These are phyloP conservation scores for Gonapodya sp. DNA, from an alignment of 192 early-diverging fungal genomes.

Conservation along the genomic window DNA sequence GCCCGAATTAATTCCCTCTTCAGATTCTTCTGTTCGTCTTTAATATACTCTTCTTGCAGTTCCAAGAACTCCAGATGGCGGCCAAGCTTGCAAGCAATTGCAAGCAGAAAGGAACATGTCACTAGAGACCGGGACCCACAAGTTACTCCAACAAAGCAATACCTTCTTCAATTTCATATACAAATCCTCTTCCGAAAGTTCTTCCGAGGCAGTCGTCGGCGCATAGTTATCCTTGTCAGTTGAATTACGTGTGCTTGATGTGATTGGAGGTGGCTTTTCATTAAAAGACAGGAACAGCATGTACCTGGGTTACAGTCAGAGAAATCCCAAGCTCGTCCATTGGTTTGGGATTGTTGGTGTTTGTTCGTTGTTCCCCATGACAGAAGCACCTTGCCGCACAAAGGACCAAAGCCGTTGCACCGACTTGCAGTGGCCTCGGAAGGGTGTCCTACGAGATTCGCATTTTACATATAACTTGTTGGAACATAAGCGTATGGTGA, in stretches of 20 bases:
- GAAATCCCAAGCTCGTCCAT: conserved; percentile 21
- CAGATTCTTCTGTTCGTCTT: conserved; percentile 90
- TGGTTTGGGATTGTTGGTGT: background rate
- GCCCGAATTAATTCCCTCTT: conserved; percentile 89
- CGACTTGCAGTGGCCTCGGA: too few species aligned
- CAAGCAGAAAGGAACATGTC: background rate
- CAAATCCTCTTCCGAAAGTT: conserved; percentile 69
- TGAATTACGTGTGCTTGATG: too few species aligned
- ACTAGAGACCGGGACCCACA: background rate
- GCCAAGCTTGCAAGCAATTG: conserved; percentile 39
- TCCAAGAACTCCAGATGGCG: conserved; percentile 90
- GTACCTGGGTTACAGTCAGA: background rate
- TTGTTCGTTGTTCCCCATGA: too few species aligned
- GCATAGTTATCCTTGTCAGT: too few species aligned
- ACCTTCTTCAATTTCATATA: conserved; percentile 86
- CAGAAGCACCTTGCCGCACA: too few species aligned
- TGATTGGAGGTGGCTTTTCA: too few species aligned
- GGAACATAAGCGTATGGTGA: too few species aligned
- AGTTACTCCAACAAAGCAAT: too few species aligned
- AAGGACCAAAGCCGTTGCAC: too few species aligned
- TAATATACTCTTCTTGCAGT: conserved; percentile 98
- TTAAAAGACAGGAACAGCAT: background rate
- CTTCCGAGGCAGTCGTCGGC: conserved; percentile 35
- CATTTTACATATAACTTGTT: too few species aligned
- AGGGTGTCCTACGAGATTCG: too few species aligned